Evolutionary conservation across 148 eudicot species (phyloP), one percentile per base, ranked within the genome.

Genomic region (Silene latifolia): DNA sequence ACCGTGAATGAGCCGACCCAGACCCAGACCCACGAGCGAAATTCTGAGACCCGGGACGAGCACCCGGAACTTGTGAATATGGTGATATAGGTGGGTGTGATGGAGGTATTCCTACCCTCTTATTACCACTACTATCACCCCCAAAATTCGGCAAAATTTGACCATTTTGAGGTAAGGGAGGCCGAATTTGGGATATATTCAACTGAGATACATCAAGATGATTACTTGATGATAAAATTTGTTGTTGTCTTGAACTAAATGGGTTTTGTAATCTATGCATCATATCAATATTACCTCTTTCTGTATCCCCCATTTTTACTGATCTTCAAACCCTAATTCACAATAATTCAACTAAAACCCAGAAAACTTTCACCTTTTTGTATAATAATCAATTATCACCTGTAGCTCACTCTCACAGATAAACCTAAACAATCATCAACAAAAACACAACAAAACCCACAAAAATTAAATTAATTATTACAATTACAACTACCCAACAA

Each of bases 51-150:
- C 78, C 80, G 0, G 82, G 72, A 47, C 94, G 79, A 62, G 77
- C 70, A 0, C 69, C 83, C 0, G 90, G 91, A 74, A 83, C 83
- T 80, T 94, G 97, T 2, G 98, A 91, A 63, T 94, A 91, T 8
- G 97, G 98, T 6, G 96, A 91, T 54, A 90, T 88, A 77, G 87
- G 88, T 25, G 97, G 98, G 65, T 91, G 93, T 9, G 95, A 85
- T n/a, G 98, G 95, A 4, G 98, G 97, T 18, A 94, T 91, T 0
- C 97, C 98, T 24, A 70, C 82, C 79, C 85, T 88, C 72, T 65
- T 78, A 65, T 2, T 65, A 21, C 78, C 79, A 70, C 59, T 79
- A 64, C 54, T 80, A 15, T 93, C 97, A 67, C 44, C 75, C 19
- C 81, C 81, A 23, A 73, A 79, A 82, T 75, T 89, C 0, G 85